phyloP scores from a whole-genome alignment of 2,329 filamentous ascomycete genomes.

The Colletotrichum filicis region DNA sequence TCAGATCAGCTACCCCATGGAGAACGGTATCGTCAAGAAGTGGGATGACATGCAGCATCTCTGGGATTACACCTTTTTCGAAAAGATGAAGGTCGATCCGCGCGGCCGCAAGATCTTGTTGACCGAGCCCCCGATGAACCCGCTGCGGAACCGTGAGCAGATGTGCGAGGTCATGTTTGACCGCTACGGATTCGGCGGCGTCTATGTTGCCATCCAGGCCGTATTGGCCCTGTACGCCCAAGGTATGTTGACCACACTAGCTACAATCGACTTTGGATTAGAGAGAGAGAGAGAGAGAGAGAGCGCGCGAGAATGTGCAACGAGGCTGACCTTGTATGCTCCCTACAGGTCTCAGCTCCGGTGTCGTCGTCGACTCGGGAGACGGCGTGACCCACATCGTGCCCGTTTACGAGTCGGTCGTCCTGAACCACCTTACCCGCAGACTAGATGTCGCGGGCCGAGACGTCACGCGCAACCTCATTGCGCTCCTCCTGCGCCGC shows the following conservation, averaged over 20 bases:
- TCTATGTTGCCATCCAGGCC: conserved; percentile 98
- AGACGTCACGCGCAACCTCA: conserved; percentile 98
- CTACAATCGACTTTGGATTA: neutral
- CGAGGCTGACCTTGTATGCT: conserved; percentile 10
- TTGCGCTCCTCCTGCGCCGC: conserved; percentile 90
- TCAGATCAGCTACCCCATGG: conserved; percentile 99
- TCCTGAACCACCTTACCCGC: conserved; percentile 95
- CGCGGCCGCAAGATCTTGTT: conserved; percentile 95
- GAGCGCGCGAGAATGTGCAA: neutral
- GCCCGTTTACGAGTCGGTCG: conserved; percentile 97
- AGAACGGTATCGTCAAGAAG: conserved; percentile 99
- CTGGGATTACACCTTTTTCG: conserved; percentile 98
- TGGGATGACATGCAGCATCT: conserved; percentile 99
- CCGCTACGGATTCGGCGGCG: conserved; percentile 92
- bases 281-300: neutral
- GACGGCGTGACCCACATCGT: conserved; percentile 99
- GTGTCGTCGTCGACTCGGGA: conserved; percentile 98
- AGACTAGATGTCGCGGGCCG: conserved; percentile 95
- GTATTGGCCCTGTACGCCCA: conserved; percentile 96
- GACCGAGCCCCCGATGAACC: conserved; percentile 98
- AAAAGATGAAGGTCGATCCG: conserved; percentile 95
- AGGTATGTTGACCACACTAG: conserved; percentile 64
- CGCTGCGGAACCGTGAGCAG: conserved; percentile 93
- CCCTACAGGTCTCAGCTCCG: conserved; percentile 78
- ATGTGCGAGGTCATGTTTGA: conserved; percentile 99